Evolutionary conservation across 2,329 filamentous ascomycete species (phyloP).

Genomic region (Cladophialophora immunda): DNA sequence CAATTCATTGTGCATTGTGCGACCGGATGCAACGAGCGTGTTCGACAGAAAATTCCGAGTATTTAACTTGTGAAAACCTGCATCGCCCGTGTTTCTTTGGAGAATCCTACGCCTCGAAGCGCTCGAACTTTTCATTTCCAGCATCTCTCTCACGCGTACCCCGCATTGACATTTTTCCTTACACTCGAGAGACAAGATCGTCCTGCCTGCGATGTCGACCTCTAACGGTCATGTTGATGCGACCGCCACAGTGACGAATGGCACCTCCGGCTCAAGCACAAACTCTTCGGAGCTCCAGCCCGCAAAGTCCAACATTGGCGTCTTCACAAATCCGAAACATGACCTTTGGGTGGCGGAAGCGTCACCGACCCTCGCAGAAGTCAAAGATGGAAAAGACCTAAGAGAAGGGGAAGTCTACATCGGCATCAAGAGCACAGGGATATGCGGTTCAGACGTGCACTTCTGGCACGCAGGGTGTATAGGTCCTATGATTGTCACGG

Average conservation of each 20-base stretch:
- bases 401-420: slow-evolving; percentile 86
- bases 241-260: slow-evolving; percentile 6
- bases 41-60: neutral
- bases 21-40: neutral
- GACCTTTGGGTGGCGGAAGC: slow-evolving; percentile 88
- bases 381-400: slow-evolving; percentile 72
- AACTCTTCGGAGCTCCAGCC: slow-evolving; percentile 16
- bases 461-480: slow-evolving; percentile 98
- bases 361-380: slow-evolving; percentile 76
- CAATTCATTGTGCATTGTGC: neutral
- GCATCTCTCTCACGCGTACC: neutral
- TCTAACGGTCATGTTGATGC: slow-evolving; percentile 1
- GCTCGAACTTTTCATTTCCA: neutral
- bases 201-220: neutral
- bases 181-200: neutral
- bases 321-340: slow-evolving; percentile 93
- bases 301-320: slow-evolving; percentile 76
- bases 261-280: neutral
- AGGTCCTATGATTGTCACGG: slow-evolving; percentile 91
- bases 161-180: neutral
- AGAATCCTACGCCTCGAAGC: neutral
- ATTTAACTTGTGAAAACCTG: neutral
- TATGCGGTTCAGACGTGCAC: slow-evolving; percentile 95
- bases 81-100: neutral
- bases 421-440: slow-evolving; percentile 91